Conservation (phyloP, 495 filamentous ascomycete species). For the Xylaria acuta region DNA sequence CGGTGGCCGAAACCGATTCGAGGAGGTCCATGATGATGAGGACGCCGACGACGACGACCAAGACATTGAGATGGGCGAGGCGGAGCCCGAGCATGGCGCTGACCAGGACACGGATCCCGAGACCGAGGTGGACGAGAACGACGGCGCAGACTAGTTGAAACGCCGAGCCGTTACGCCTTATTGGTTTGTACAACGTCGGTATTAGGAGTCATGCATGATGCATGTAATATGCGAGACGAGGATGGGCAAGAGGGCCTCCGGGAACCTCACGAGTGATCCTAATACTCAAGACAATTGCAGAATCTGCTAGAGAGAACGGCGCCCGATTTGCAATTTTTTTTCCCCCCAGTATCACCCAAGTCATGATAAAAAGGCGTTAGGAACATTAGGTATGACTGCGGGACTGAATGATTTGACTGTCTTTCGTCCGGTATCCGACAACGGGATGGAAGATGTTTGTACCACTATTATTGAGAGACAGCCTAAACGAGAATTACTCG, state of each 20-base stretch:
- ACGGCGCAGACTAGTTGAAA: constrained; percentile 25
- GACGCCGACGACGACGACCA: constrained; percentile 39
- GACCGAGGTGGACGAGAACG: constrained; percentile 48
- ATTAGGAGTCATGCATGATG: not conserved
- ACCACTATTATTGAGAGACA: not conserved
- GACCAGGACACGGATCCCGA: constrained; percentile 47
- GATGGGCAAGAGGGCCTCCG: not conserved
- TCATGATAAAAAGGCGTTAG: constrained; percentile 17
- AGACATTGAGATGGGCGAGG: constrained; percentile 42
- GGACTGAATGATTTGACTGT: not conserved
- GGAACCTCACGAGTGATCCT: not conserved
- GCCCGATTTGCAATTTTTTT: constrained; percentile 2
- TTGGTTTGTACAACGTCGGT: not conserved
- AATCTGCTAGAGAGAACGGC: not conserved
- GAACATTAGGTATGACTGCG: not conserved
- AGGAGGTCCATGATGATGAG: constrained; percentile 37
- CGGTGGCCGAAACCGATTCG: constrained; percentile 35
- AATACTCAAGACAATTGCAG: not conserved
- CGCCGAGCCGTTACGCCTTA: not conserved
- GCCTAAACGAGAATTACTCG: not conserved
- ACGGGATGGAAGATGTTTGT: not conserved
- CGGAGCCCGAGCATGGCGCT: constrained; percentile 35
- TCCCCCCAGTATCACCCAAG: not conserved
- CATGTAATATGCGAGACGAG: not conserved
- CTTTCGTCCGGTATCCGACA: not conserved